Evolutionary conservation across 345 rosid species (phyloP).

Genomic region (Eucalyptus tenuipes): DNA sequence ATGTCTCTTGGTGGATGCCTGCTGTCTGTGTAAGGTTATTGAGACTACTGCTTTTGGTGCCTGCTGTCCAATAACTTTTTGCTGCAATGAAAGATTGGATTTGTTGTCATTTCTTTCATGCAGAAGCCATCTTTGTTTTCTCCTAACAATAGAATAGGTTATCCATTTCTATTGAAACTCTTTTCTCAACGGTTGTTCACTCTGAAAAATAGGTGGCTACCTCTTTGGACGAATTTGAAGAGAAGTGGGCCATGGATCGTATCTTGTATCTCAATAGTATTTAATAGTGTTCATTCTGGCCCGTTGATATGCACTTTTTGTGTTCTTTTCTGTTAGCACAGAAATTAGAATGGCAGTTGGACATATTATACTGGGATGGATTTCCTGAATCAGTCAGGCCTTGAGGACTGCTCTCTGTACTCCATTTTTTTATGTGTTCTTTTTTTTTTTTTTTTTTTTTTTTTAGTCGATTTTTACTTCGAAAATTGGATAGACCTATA

Average conservation of each 20-base stretch:
- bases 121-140: not conserved
- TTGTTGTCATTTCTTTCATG: not conserved
- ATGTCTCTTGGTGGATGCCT: not conserved
- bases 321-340: not conserved
- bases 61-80: not conserved
- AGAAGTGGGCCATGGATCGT: not conserved
- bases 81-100: not conserved
- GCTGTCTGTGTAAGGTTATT: not conserved
- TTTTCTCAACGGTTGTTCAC: not conserved
- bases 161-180: not conserved
- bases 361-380: not conserved
- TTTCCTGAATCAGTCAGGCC: not conserved
- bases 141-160: not conserved
- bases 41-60: not conserved
- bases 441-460: no score
- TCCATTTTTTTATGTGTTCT: not conserved
- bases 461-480: not conserved
- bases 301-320: not conserved
- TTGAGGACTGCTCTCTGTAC: not conserved
- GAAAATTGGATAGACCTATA: not conserved
- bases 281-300: not conserved
- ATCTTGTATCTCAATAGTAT: not conserved
- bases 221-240: not conserved
- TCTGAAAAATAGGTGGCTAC: not conserved
- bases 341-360: not conserved